Evolutionary conservation across 2,329 filamentous ascomycete genomes (phyloP), one percentile per base, ranked within the genome.

Genomic region (Mollisia scopiformis): DNA sequence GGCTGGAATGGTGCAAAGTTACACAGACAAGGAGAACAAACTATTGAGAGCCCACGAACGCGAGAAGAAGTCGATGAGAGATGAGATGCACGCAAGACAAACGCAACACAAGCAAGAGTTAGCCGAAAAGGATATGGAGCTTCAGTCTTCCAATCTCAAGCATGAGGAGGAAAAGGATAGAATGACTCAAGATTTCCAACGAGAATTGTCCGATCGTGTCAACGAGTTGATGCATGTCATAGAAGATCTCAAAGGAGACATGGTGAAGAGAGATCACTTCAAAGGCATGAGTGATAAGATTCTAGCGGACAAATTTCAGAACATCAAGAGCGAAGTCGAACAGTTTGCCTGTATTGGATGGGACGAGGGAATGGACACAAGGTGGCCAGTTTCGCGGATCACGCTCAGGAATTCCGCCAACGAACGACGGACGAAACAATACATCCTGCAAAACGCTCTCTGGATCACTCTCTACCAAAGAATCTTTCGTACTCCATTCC

Each of bases 251-350:
- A 35, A 49, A n/a, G 19, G 51, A 27, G 37, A 21, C 3, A 39
- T 61, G 2, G 47, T 57, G 2, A 39, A 37, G 30, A 43, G 60
- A 52, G 43, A 57, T 50, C 51, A 39, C 57, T 64, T 62, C 46
- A 64, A 57, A 37, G 55, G 35, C 19, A 56, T 64, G 33, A 56
- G 55, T 30, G 59, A 64, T 28, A 41, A 30, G 11, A 56, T 62
- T n/a, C 21, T 64, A 8, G 25, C 30, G 10, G 6, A 28, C 54
- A 31, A 52, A 6, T 59, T 62, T 21, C 35, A 31, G 47, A 50
- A 56, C 21, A 51, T 64, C 10, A 19, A 13, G 31, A 39, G 13
- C 37, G 58, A 64, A 14, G 43, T 64, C 25, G 59, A 62, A 51
- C 41, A 53, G 7, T 39, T 64, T 49, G 41, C 62, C 14, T 52